phyloP scores from a whole-genome alignment of 2,329 filamentous ascomycete genomes.

The Alternaria solani region DNA sequence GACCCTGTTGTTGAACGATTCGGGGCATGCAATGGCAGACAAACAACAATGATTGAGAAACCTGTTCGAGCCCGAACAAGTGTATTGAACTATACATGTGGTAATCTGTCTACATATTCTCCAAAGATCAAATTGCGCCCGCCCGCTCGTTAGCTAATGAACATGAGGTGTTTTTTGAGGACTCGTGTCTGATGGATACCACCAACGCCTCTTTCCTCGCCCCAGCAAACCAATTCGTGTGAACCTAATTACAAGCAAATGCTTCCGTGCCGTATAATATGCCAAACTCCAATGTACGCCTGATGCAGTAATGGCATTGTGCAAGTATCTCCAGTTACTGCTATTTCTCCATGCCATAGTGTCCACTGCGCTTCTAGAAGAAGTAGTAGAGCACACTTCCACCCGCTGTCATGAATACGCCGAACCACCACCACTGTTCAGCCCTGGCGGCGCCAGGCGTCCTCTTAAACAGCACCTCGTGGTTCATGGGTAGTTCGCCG shows the following conservation, averaged over 20 bases:
- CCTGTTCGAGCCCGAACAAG: background rate
- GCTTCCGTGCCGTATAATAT: background rate
- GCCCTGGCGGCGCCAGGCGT: slow-evolving; percentile 51
- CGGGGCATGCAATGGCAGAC: background rate
- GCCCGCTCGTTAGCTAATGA: background rate
- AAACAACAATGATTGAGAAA: background rate
- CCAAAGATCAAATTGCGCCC: background rate
- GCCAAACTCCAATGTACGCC: background rate
- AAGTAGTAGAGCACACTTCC: slow-evolving; percentile 60
- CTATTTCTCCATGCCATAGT: background rate
- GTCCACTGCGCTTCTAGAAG: slow-evolving; percentile 34
- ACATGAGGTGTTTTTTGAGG: background rate
- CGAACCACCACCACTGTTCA: slow-evolving; percentile 61
- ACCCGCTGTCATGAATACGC: slow-evolving; percentile 57
- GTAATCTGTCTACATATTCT: background rate
- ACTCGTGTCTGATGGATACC: background rate
- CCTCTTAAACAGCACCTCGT: slow-evolving; percentile 49
- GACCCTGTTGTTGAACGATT: background rate
- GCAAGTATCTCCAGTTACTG: background rate
- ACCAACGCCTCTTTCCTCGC: background rate
- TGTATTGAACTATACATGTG: background rate
- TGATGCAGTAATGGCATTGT: background rate
- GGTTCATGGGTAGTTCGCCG: slow-evolving; percentile 50
- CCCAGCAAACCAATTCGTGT: background rate
- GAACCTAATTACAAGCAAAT: background rate